Percentiles rank a stretch among this genome's conserved stretches.
phyloP scores from a whole-genome alignment of 495 filamentous ascomycete species.

The Clohesyomyces aquaticus region DNA sequence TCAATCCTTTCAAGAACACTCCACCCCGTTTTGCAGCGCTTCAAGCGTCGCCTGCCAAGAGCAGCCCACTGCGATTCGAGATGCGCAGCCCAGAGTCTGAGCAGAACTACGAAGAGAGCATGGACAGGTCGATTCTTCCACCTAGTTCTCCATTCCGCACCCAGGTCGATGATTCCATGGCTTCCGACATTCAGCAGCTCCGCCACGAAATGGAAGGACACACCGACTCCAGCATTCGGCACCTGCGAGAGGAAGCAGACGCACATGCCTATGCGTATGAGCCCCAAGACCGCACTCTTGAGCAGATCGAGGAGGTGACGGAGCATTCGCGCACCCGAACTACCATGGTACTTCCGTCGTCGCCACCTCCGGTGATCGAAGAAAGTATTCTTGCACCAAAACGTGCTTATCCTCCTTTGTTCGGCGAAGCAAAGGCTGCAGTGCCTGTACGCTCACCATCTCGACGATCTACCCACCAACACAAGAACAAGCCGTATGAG shows the following conservation, averaged over 20 bases:
- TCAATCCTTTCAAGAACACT: conserved; percentile 23
- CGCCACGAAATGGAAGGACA: conserved; percentile 20
- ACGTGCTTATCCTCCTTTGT: conserved; percentile 27
- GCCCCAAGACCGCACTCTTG: conserved; percentile 24
- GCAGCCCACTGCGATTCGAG: conserved; percentile 24
- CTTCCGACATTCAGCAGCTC: conserved; percentile 25
- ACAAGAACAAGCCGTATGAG: neutral
- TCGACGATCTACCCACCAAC: neutral
- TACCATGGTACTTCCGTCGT: conserved; percentile 11
- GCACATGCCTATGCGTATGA: conserved; percentile 20
- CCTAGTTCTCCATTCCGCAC: conserved; percentile 35
- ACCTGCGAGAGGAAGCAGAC: conserved; percentile 32
- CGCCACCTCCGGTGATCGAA: conserved; percentile 22
- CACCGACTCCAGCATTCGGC: conserved; percentile 30
- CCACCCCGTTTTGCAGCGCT: conserved; percentile 22
- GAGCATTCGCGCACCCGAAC: conserved; percentile 20
- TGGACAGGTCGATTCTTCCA: conserved; percentile 20
- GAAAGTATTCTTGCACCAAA: conserved; percentile 25
- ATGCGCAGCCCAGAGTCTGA: conserved; percentile 22
- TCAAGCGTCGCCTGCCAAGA: conserved; percentile 19
- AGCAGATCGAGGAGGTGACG: conserved; percentile 34
- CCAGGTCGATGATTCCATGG: conserved; percentile 20
- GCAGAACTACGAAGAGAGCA: conserved; percentile 2
- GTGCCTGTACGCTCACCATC: neutral
- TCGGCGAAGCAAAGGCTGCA: conserved; percentile 9